Evolutionary conservation across 2,329 filamentous ascomycete genomes (phyloP), one percentile per base, ranked within the genome.

Genomic region (Corniculantispora saksenae): DNA sequence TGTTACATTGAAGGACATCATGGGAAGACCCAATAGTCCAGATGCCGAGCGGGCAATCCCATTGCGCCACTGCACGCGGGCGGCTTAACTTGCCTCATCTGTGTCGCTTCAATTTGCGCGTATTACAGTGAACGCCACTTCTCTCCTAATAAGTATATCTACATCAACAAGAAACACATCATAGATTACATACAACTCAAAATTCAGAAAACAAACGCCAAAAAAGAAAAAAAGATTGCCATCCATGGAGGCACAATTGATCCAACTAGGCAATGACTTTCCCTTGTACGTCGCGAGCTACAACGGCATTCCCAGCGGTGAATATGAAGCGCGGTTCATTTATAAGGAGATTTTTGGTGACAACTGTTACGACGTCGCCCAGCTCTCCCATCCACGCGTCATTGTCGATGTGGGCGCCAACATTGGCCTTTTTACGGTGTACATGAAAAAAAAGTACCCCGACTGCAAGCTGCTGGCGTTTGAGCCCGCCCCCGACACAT

Each of bases 401-500:
- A 65, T 71, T 13, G 56, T 73, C 43, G 71, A 73, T 43, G 70
- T 65, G n/a, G 72, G 72, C 21, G 72, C 69, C 51, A 70, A 73
- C 66, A 71, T 73, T 35, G 72, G 72, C 54, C 55, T 73, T 15
- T 73, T 72, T 65, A 67, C 64, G 25, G 25, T 72, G 6, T 73
- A 71, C 66, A 71, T 70, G 66, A 73, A 72, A 66, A 25, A 58
- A 17, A 68, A 69, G 55, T 69, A 70, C 48, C 72, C 71, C 0
- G 40, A 32, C 3, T 65, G 71, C 43, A 61, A 61, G n/a, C 68
- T 73, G 57, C 51, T 70, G 17, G 71, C 71, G 5, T 72, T 73
- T 40, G 70, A 73, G 66, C 71, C 72, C 2, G 70, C 67, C 13
- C 71, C 71, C 1, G 38, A 69, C 45, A 72, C 66, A 0, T 69